Conservation (phyloP, 768 basidiomycete species). For the Dentipellis fragilis region DNA sequence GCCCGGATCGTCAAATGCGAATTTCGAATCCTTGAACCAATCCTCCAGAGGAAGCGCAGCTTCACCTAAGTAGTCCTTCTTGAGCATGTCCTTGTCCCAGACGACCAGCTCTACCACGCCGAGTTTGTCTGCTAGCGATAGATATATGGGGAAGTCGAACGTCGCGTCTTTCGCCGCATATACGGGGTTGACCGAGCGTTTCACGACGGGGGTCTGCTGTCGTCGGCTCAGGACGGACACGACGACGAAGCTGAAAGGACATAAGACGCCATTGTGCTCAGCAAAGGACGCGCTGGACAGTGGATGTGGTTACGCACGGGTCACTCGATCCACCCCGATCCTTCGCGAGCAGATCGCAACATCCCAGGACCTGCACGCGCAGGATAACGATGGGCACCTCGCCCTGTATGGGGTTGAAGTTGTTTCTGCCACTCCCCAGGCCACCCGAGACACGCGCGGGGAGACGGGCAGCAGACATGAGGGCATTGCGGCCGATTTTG, state of each 20-base stretch:
- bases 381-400: slow-evolving; percentile 61
- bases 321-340: slow-evolving; percentile 65
- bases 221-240: slow-evolving; percentile 49
- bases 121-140: slow-evolving; percentile 61
- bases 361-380: slow-evolving; percentile 58
- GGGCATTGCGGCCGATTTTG: slow-evolving; percentile 44
- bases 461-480: slow-evolving; percentile 49
- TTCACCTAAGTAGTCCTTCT: slow-evolving; percentile 93
- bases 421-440: slow-evolving; percentile 26
- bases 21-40: slow-evolving; percentile 56
- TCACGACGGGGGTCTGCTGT: slow-evolving; percentile 66
- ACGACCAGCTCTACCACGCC: slow-evolving; percentile 77
- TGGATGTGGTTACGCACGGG: slow-evolving; percentile 43
- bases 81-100: slow-evolving; percentile 89
- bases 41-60: slow-evolving; percentile 65
- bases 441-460: slow-evolving; percentile 37
- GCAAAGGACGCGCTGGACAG: neutral
- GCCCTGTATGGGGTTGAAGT: slow-evolving; percentile 38
- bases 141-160: slow-evolving; percentile 82
- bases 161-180: slow-evolving; percentile 66
- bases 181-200: slow-evolving; percentile 58
- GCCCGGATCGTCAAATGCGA: slow-evolving; percentile 48
- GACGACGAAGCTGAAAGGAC: slow-evolving; percentile 49
- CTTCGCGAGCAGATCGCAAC: slow-evolving; percentile 50
- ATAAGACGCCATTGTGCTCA: neutral